phyloP scores from a whole-genome alignment of 148 eudicot genomes.

The Arctostaphylos glauca region DNA sequence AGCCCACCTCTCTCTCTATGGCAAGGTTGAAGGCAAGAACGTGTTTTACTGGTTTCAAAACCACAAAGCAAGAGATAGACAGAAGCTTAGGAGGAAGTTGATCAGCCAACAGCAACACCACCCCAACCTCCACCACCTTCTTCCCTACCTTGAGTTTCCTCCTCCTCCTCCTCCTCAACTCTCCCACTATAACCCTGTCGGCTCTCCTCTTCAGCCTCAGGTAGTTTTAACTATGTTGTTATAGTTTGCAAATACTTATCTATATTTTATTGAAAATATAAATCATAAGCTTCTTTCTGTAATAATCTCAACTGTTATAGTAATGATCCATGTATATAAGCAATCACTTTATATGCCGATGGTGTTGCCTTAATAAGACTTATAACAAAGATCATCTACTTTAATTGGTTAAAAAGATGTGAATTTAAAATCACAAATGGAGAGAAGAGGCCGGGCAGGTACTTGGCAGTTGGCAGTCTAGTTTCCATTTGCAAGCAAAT shows the following conservation, averaged over 20 bases:
- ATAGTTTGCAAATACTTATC: background rate
- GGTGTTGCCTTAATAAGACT: no score
- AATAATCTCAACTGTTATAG: no score
- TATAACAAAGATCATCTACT: no score
- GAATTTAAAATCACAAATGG: no score
- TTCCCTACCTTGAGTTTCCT: background rate
- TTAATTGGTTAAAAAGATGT: no score
- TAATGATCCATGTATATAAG: no score
- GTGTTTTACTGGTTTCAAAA: slow-evolving; percentile 95
- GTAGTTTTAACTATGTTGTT: background rate
- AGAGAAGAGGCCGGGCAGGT: no score
- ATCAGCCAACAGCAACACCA: slow-evolving; percentile 12
- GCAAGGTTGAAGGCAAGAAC: slow-evolving; percentile 80
- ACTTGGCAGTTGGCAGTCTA: no score
- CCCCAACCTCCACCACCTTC: slow-evolving; percentile 3
- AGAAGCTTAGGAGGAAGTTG: slow-evolving; percentile 53
- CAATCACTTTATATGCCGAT: no score
- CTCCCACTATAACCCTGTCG: background rate
- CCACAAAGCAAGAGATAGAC: slow-evolving; percentile 86
- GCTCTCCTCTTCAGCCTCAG: slow-evolving; percentile 23
- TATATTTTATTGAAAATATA: background rate
- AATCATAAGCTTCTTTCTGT: background rate
- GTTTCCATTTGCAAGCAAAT: no score
- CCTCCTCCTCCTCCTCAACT: slow-evolving; percentile 6
- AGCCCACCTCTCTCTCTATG: slow-evolving; percentile 65